Conservation (phyloP, 768 basidiomycete genomes). For the Terana coerulea region DNA sequence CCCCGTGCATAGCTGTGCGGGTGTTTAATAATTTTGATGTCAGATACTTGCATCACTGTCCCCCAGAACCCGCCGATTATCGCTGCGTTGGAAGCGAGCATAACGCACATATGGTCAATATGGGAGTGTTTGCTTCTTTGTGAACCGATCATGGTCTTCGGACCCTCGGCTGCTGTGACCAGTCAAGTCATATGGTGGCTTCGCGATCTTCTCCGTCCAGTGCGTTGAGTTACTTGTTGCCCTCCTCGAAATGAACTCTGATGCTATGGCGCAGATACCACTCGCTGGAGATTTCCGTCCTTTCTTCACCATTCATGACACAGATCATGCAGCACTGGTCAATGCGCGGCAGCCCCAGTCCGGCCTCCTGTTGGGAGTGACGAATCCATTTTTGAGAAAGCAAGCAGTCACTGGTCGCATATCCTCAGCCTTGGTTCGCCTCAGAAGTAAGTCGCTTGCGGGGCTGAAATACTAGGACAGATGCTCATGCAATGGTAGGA, state of each 20-base stretch:
- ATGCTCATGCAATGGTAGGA: neutral
- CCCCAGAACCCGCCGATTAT: constrained; percentile 54
- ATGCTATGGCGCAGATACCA: constrained; percentile 56
- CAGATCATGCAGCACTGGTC: constrained; percentile 71
- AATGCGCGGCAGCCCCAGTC: constrained; percentile 78
- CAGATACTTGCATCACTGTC: constrained; percentile 69
- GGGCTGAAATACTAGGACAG: neutral
- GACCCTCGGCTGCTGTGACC: constrained; percentile 71
- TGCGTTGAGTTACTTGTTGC: constrained; percentile 30
- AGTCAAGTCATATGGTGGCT: constrained; percentile 94
- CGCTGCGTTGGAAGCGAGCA: constrained; percentile 56
- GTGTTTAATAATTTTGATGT: neutral
- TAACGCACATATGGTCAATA: constrained; percentile 72
- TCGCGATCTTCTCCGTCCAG: constrained; percentile 80
- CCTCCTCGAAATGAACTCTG: neutral
- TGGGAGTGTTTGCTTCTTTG: constrained; percentile 95
- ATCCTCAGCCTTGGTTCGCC: constrained; percentile 61
- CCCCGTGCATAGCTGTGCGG: constrained; percentile 18
- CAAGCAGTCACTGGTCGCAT: constrained; percentile 85
- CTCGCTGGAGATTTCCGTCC: constrained; percentile 84
- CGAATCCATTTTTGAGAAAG: constrained; percentile 84
- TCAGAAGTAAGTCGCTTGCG: constrained; percentile 37
- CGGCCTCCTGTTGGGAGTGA: constrained; percentile 78
- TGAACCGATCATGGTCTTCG: constrained; percentile 86
- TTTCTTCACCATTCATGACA: constrained; percentile 95